phyloP scores from a whole-genome alignment of 179 eudicot genomes.

The Silene coronaria region DNA sequence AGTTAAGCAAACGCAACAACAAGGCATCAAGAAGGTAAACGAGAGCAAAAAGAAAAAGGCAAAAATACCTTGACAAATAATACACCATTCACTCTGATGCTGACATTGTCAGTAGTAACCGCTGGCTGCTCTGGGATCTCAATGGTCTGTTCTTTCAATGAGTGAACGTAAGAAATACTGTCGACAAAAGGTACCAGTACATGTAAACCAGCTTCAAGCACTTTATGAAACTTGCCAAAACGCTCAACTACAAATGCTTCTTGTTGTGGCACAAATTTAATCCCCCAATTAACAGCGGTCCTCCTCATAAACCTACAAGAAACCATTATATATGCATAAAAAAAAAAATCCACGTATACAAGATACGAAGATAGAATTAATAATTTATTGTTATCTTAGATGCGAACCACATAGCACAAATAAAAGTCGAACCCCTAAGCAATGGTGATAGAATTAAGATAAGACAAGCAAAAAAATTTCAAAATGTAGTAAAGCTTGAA shows the following conservation, averaged over 20 bases:
- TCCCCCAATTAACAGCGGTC: conserved; percentile 75
- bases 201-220: conserved; percentile 77
- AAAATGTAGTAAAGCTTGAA: not conserved
- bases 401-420: not conserved
- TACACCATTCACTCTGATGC: conserved; percentile 81
- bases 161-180: conserved; percentile 71
- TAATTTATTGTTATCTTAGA: too few species aligned
- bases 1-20: conserved; percentile 3
- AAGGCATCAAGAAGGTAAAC: not conserved
- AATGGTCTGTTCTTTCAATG: conserved; percentile 84
- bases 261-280: conserved; percentile 79
- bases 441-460: not conserved
- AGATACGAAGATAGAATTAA: not conserved
- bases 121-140: conserved; percentile 81
- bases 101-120: conserved; percentile 88
- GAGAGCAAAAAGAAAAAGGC: not conserved
- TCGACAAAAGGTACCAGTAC: conserved; percentile 73
- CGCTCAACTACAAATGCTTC: conserved; percentile 82
- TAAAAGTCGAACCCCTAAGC: not conserved
- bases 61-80: conserved; percentile 68
- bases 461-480: not conserved
- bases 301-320: conserved; percentile 45
- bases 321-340: not conserved
- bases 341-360: not conserved
- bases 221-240: conserved; percentile 66